Evolutionary conservation across 2,329 filamentous ascomycete genomes (phyloP).

Genomic region (Tolypocladium tropicale): DNA sequence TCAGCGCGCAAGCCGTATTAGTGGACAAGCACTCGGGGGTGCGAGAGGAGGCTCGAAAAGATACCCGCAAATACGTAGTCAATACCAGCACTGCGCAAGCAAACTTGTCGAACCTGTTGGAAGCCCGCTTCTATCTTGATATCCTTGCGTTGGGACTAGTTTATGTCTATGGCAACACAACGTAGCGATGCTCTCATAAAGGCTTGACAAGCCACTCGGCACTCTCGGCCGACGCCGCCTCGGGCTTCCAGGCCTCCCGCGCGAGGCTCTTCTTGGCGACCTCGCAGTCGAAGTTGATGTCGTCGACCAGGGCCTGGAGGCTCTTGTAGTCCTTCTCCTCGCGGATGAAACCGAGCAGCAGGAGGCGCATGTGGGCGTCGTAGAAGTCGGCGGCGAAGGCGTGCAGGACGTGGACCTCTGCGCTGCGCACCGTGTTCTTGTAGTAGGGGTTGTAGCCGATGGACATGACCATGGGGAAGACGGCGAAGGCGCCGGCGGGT

Average conservation of each 20-base stretch:
- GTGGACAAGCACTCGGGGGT: not conserved
- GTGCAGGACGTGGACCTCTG: slow-evolving; percentile 85
- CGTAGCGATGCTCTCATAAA: slow-evolving; percentile 3
- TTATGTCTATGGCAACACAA: not conserved
- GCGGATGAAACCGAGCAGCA: slow-evolving; percentile 79
- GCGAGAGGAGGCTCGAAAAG: not conserved
- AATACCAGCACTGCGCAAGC: not conserved
- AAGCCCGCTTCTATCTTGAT: not conserved
- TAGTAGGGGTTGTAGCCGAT: slow-evolving; percentile 98
- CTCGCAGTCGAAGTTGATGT: slow-evolving; percentile 82
- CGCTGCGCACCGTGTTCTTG: slow-evolving; percentile 76
- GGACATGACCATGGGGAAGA: slow-evolving; percentile 85
- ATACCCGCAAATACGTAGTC: slow-evolving; percentile 2
- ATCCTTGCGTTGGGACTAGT: not conserved
- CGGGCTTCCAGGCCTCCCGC: slow-evolving; percentile 49
- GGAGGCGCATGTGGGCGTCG: slow-evolving; percentile 63
- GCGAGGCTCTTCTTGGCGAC: slow-evolving; percentile 66
- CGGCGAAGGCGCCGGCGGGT: slow-evolving; percentile 12
- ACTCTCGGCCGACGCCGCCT: slow-evolving; percentile 18
- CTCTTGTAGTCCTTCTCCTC: slow-evolving; percentile 82
- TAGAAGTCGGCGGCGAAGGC: slow-evolving; percentile 77
- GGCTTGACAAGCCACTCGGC: slow-evolving; percentile 28
- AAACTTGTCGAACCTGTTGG: not conserved
- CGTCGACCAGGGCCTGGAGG: slow-evolving; percentile 72
- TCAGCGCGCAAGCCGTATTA: not conserved